Evolutionary conservation across 768 basidiomycete species (phyloP).

Genomic region (Phaffia australis): DNA sequence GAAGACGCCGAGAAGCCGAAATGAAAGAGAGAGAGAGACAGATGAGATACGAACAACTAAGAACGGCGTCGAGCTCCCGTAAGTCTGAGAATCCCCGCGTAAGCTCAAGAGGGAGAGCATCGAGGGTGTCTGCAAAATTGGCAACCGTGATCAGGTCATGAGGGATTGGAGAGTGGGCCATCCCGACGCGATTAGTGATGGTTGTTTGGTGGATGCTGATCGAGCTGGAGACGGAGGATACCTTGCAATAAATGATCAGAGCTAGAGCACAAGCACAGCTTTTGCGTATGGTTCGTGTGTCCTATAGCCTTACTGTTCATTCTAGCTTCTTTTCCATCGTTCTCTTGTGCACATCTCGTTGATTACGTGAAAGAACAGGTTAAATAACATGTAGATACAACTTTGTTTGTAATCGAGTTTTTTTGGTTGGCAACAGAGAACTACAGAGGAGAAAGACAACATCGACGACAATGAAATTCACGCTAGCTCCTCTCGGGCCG

Average conservation of each 20-base stretch:
- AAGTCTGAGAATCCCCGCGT: slow-evolving; percentile 91
- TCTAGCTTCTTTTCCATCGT: too few species aligned
- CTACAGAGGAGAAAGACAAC: too few species aligned
- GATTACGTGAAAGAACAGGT: too few species aligned
- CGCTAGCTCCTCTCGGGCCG: too few species aligned
- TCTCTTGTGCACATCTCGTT: too few species aligned
- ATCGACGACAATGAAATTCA: too few species aligned
- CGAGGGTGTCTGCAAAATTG: slow-evolving; percentile 84
- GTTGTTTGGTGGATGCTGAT: background rate
- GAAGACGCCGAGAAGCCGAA: slow-evolving; percentile 5
- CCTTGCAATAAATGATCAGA: background rate
- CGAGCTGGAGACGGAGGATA: background rate
- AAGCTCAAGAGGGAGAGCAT: slow-evolving; percentile 84
- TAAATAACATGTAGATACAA: too few species aligned
- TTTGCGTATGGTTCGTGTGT: too few species aligned
- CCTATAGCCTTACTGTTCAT: too few species aligned
- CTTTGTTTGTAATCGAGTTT: too few species aligned
- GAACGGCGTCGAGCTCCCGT: slow-evolving; percentile 94
- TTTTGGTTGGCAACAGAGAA: too few species aligned
- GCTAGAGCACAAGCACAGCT: too few species aligned
- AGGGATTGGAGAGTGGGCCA: slow-evolving; percentile 6
- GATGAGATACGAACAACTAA: slow-evolving; percentile 41
- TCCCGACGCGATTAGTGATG: background rate
- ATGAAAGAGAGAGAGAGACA: background rate
- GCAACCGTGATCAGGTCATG: slow-evolving; percentile 39